Evolutionary conservation across 1,284 basidiomycete species (phyloP).

Genomic region (Pyrrhoderma noxium): DNA sequence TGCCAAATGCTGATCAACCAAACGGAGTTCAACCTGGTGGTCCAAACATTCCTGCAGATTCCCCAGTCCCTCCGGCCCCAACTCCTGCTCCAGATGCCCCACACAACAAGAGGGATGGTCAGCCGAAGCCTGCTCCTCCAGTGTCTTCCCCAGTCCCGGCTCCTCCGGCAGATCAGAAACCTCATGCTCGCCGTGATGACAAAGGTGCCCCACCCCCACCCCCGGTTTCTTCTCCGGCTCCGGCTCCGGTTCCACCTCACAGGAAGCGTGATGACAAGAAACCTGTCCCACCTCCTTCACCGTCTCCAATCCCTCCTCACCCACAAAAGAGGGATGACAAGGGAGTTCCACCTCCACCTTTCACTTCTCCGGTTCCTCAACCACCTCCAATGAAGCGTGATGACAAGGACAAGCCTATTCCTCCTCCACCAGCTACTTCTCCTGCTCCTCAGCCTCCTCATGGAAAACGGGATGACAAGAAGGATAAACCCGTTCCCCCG

Average conservation of each 20-base stretch:
- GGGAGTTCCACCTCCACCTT: neutral
- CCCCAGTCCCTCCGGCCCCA: neutral
- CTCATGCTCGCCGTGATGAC: too few species aligned
- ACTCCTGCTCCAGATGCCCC: neutral
- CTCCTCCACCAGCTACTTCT: neutral
- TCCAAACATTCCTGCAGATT: neutral
- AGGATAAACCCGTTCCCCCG: neutral
- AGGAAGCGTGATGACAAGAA: constrained; percentile 1
- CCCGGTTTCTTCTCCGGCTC: too few species aligned
- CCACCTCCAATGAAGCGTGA: neutral
- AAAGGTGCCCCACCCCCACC: too few species aligned
- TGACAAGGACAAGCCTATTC: neutral
- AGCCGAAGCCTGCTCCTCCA: too few species aligned
- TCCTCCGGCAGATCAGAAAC: too few species aligned
- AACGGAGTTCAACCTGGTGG: neutral
- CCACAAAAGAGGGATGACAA: neutral
- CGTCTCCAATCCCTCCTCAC: neutral
- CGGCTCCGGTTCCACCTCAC: neutral
- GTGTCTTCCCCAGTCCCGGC: too few species aligned
- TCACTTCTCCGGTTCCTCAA: neutral
- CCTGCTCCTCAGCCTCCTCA: neutral
- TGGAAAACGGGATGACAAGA: neutral
- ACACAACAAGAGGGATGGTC: too few species aligned
- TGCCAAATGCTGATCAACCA: neutral
- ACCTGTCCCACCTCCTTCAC: neutral